Evolutionary conservation across 2,329 filamentous ascomycete genomes (phyloP).

Genomic region (Nemania sp.): DNA sequence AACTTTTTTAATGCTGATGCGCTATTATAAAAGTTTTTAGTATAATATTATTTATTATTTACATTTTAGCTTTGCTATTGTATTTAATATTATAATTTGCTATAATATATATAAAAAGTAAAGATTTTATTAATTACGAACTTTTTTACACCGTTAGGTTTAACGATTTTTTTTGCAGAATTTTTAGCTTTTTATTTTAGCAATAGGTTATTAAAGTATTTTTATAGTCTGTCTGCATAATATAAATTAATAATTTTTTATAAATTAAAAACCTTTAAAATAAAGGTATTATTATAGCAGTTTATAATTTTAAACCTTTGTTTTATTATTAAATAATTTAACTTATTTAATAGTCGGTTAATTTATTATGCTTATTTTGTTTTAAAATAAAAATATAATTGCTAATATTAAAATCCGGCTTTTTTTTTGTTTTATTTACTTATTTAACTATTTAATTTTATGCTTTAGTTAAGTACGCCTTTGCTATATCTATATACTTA

Average conservation of each 20-base stretch:
- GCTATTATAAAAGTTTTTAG: too few relatives aligned
- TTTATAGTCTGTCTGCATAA: too few relatives aligned
- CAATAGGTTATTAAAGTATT: too few relatives aligned
- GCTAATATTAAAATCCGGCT: background rate
- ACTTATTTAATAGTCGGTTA: background rate
- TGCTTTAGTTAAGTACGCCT: background rate
- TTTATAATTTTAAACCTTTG: background rate
- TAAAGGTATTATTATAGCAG: background rate
- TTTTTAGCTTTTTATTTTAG: too few relatives aligned
- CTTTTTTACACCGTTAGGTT: too few relatives aligned
- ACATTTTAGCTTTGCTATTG: background rate
- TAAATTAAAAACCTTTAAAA: background rate
- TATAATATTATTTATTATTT: background rate
- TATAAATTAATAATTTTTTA: background rate
- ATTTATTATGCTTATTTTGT: background rate
- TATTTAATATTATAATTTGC: background rate
- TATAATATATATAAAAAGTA: too few relatives aligned
- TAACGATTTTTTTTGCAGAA: too few relatives aligned
- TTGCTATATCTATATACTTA: too few relatives aligned
- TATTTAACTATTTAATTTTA: too few relatives aligned
- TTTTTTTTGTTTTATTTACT: background rate
- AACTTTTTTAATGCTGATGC: too few relatives aligned
- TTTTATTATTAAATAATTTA: slow-evolving; percentile 1
- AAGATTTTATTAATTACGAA: too few relatives aligned
- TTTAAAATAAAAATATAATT: too few relatives aligned